Evolutionary conservation across 169 alveolate species (phyloP), one percentile per base, ranked within the genome.

Genomic region (Plasmodium knowlesi): DNA sequence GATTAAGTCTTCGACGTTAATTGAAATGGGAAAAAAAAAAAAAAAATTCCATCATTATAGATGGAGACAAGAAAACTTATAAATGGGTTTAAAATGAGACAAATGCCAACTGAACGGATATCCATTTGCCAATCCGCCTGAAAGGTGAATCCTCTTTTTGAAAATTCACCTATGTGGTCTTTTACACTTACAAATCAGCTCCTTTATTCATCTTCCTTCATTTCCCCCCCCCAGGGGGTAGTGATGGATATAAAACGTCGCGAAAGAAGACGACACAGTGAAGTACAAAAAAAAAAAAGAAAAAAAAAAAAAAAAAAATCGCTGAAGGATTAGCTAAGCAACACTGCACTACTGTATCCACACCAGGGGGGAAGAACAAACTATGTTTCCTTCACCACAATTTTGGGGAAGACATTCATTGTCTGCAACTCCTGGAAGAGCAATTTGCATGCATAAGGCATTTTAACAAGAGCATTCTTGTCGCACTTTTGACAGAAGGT

Each of bases 401-500:
- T 82, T 84, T 96, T 97, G n/a, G 99, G 99, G 53, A 95, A 94
- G 3, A 98, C 97, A 92, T 97, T 97, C 99, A 98, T 98, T 28
- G 99, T 98, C 93, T 97, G 98, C 19, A 98, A 96, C 83, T 98
- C 99, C 94, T 98, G 99, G 95, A 98, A 97, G 84, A 98, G 96
- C 41, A 98, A 94, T 91, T 98, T 98, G 82, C 98, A 97, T 34
- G 99, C 99, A 96, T 98, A 99, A 16, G 99, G 99, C 96, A 98
- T 96, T 67, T 97, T 95, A 10, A 98, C 96, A 39, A 94, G 92
- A 39, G 92, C 97, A 61, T 92, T 93, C 39, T 90, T 91, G 54
- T 96, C 95, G 72, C 96, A 61, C 57, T 92, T 96, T 76, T 97
- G 97, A 96, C 99, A 99, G 96, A 96, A 98, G 46, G 97, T 98